Evolutionary conservation across 768 basidiomycete genomes (phyloP).

Genomic region (Royoungia palumana): DNA sequence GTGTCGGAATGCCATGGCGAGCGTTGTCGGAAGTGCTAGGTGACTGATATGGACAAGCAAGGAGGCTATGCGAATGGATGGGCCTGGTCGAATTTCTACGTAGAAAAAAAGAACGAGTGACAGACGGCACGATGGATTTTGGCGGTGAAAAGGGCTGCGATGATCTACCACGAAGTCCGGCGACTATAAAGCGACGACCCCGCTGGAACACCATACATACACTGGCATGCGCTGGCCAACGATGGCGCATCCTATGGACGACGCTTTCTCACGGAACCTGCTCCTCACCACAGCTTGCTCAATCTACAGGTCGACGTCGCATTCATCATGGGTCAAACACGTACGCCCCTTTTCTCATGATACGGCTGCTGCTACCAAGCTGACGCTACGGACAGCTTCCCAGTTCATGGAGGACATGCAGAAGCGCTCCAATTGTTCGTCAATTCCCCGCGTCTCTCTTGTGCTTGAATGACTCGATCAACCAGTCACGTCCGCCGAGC

Average conservation of each 20-base stretch:
- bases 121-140: constrained; percentile 11
- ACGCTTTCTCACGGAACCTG: constrained; percentile 21
- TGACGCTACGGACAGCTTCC: constrained; percentile 51
- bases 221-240: too few relatives aligned
- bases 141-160: not conserved
- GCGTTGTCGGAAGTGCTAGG: not conserved
- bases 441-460: not conserved
- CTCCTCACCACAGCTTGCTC: not conserved
- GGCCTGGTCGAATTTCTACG: constrained; percentile 24
- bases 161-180: constrained; percentile 1
- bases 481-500: constrained; percentile 88
- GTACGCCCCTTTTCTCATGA: constrained; percentile 41
- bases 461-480: constrained; percentile 9
- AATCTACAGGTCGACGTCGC: not conserved
- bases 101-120: constrained; percentile 18
- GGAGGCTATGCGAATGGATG: constrained; percentile 17
- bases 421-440: constrained; percentile 94
- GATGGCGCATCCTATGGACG: too few relatives aligned
- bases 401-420: constrained; percentile 99
- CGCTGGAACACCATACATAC: constrained; percentile 21
- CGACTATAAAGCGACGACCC: constrained; percentile 3
- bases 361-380: not conserved
- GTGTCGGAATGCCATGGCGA: constrained; percentile 13
- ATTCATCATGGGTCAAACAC: constrained; percentile 76
- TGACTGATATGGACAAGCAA: constrained; percentile 13